Conservation (phyloP, 164 flowering plant genomes). For the Echeveria elegans region DNA sequence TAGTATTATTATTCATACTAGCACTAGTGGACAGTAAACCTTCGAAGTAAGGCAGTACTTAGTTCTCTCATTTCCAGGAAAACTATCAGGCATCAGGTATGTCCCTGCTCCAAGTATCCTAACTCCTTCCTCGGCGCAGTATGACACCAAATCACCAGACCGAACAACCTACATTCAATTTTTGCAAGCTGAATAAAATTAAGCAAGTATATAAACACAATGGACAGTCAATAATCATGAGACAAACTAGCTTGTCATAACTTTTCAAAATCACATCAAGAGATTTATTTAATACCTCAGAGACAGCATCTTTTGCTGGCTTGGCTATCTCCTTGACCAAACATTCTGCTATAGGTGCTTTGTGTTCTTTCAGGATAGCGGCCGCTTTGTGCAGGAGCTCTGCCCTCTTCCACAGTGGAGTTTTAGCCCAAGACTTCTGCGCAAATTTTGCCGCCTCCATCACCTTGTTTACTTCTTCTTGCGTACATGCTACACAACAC, state of each 20-base stretch:
- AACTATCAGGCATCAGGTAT: slow-evolving; percentile 88
- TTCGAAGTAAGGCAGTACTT: slow-evolving; percentile 93
- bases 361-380: slow-evolving; percentile 80
- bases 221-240: not conserved
- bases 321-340: slow-evolving; percentile 93
- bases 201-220: not conserved
- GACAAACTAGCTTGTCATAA: not conserved
- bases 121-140: slow-evolving; percentile 95
- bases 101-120: slow-evolving; percentile 84
- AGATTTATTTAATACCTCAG: slow-evolving; percentile 46
- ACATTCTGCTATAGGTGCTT: slow-evolving; percentile 87
- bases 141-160: slow-evolving; percentile 91
- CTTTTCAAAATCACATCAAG: not conserved
- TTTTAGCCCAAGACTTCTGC: slow-evolving; percentile 89
- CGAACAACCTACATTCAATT: slow-evolving; percentile 67
- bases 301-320: slow-evolving; percentile 94
- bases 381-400: slow-evolving; percentile 98
- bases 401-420: slow-evolving; percentile 96
- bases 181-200: not conserved
- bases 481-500: slow-evolving; percentile 70
- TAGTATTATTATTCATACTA: no score
- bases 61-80: slow-evolving; percentile 95
- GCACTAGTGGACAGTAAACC: no score
- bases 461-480: slow-evolving; percentile 87
- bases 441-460: slow-evolving; percentile 77